Conservation (phyloP, 352 stramenopile genomes). For the Globisporangium alternatum region DNA sequence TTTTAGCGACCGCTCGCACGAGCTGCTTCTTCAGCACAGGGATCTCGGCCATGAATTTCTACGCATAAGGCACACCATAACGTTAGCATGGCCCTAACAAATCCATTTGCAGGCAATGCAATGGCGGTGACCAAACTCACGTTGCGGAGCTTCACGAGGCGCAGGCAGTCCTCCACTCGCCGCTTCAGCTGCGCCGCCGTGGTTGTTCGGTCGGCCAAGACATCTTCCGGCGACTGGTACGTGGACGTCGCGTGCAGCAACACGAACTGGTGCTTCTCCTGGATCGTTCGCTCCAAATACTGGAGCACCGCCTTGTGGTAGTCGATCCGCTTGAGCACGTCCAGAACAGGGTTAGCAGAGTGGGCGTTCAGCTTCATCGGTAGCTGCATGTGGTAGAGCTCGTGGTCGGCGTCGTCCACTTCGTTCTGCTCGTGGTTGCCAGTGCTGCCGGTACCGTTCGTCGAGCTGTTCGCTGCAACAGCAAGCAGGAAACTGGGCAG, state of each 20-base stretch:
- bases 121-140: slow-evolving; percentile 31
- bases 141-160: slow-evolving; percentile 74
- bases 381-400: slow-evolving; percentile 30
- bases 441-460: slow-evolving; percentile 6
- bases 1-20: slow-evolving; percentile 38
- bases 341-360: slow-evolving; percentile 67
- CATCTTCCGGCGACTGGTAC: slow-evolving; percentile 50
- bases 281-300: slow-evolving; percentile 58
- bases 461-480: slow-evolving; percentile 7
- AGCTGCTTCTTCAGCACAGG: slow-evolving; percentile 53
- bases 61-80: neutral
- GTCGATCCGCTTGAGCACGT: slow-evolving; percentile 82
- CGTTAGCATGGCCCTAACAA: neutral
- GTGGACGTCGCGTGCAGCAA: slow-evolving; percentile 43
- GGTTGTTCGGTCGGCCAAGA: slow-evolving; percentile 50
- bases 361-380: slow-evolving; percentile 79
- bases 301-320: slow-evolving; percentile 65
- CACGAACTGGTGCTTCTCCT: slow-evolving; percentile 54
- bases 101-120: neutral
- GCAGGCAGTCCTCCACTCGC: slow-evolving; percentile 59
- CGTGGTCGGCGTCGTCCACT: slow-evolving; percentile 25
- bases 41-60: slow-evolving; percentile 71
- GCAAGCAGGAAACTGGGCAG: slow-evolving; percentile 48
- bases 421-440: slow-evolving; percentile 12
- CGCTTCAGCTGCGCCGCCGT: slow-evolving; percentile 46